These are phyloP conservation scores for Anisogramma anomala DNA, from an alignment of 2,329 filamentous ascomycete genomes.

Conservation along the genomic window DNA sequence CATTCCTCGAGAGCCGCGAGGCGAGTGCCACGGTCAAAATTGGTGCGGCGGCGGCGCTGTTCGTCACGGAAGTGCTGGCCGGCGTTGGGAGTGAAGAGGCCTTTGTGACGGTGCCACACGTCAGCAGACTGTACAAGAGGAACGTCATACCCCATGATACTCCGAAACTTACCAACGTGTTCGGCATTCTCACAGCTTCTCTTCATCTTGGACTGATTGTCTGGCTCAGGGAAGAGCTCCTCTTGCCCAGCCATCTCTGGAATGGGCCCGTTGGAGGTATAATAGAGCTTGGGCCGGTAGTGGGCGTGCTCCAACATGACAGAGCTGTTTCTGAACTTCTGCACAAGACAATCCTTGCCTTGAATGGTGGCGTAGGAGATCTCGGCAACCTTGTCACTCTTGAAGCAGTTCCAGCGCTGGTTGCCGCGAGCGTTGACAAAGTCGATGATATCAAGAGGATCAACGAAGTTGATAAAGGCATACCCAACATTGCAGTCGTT, in stretches of 20 bases:
- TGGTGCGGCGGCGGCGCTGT: conserved; percentile 63
- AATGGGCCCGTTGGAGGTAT: conserved; percentile 35
- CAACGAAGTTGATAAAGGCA: conserved; percentile 89
- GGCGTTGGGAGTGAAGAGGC: conserved; percentile 69
- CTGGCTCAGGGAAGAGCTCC: conserved; percentile 63
- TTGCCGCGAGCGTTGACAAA: conserved; percentile 62
- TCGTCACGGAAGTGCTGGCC: conserved; percentile 63
- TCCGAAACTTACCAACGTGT: conserved; percentile 54
- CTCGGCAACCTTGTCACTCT: conserved; percentile 74
- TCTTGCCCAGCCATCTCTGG: conserved; percentile 54
- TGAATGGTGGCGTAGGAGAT: conserved; percentile 97
- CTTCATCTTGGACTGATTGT: conserved; percentile 81
- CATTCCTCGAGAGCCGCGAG: conserved; percentile 56
- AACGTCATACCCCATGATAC: neutral
- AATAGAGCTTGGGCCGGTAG: conserved; percentile 68
- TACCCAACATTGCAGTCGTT: conserved; percentile 90
- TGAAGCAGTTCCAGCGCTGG: conserved; percentile 68
- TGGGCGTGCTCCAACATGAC: conserved; percentile 80
- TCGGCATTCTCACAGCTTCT: conserved; percentile 79
- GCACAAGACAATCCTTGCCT: conserved; percentile 77
- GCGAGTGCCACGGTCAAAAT: conserved; percentile 71
- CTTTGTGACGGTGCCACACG: conserved; percentile 26
- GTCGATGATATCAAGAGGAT: conserved; percentile 62
- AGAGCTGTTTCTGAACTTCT: conserved; percentile 93
- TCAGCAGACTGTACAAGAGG: neutral